Percentiles rank a stretch among this genome's conserved stretches.
Evolutionary conservation across 2,329 filamentous ascomycete genomes (phyloP).

Genomic region (Colletotrichum chlorophyti): DNA sequence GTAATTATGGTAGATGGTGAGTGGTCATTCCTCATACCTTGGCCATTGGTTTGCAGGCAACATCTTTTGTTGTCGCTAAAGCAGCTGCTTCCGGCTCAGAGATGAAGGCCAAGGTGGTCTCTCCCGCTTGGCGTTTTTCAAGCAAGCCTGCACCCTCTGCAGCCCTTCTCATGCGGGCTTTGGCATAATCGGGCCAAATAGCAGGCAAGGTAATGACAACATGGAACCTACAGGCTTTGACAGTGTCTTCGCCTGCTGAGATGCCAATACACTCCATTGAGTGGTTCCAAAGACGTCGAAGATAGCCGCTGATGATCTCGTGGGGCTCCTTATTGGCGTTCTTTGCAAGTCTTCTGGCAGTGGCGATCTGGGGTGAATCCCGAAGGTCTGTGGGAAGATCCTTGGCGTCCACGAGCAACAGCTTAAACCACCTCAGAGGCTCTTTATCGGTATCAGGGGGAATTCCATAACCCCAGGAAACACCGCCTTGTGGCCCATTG

Average conservation of each 20-base stretch:
- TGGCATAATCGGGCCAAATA: conserved; percentile 51
- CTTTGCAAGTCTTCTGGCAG: background rate
- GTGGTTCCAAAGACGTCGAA: conserved; percentile 43
- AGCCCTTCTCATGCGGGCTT: conserved; percentile 44
- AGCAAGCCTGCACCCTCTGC: conserved; percentile 45
- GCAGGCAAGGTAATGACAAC: conserved; percentile 52
- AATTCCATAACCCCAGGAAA: conserved; percentile 42
- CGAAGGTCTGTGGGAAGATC: conserved; percentile 37
- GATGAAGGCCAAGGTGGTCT: conserved; percentile 43
- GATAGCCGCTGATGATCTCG: conserved; percentile 40
- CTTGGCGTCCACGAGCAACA: conserved; percentile 41
- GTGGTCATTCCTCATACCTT: conserved; percentile 25
- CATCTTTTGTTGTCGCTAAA: conserved; percentile 41
- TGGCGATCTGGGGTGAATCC: conserved; percentile 30
- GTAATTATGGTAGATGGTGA: background rate
- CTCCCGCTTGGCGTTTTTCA: conserved; percentile 29
- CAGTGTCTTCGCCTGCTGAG: conserved; percentile 31
- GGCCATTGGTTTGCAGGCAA: conserved; percentile 32
- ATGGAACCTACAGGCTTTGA: conserved; percentile 37
- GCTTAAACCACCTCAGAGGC: conserved; percentile 48
- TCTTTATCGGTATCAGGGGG: conserved; percentile 22
- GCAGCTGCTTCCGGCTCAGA: conserved; percentile 55
- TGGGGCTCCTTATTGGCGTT: conserved; percentile 31
- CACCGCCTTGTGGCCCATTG: accelerated
- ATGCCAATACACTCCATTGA: conserved; percentile 34